Conservation (phyloP, 345 rosid genomes). For the Acer campestre region DNA sequence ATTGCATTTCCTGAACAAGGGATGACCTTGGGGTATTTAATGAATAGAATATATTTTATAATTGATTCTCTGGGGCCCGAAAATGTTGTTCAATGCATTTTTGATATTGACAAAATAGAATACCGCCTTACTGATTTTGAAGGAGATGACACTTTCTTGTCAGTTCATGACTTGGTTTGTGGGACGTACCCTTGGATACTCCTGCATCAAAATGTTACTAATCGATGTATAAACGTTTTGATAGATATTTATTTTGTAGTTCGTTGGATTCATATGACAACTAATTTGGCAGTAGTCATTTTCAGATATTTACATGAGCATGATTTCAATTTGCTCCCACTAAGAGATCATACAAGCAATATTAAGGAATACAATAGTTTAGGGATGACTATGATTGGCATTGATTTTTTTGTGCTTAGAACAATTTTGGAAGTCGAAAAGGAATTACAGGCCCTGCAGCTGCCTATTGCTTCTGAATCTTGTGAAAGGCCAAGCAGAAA, state of each 20-base stretch:
- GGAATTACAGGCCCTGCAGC: not conserved
- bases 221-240: not conserved
- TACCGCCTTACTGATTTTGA: not conserved
- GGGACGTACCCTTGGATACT: not conserved
- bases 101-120: not conserved
- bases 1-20: not conserved
- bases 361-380: conserved; percentile 1
- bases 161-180: no score
- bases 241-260: not conserved
- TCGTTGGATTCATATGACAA: not conserved
- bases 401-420: not conserved
- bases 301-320: not conserved
- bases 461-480: not conserved
- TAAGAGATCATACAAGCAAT: not conserved
- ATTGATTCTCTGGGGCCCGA: not conserved
- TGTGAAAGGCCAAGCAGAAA: not conserved
- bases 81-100: conserved; percentile 17
- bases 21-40: not conserved
- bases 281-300: conserved; percentile 3
- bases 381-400: conserved; percentile 1
- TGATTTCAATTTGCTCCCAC: not conserved
- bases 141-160: not conserved
- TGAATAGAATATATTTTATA: not conserved
- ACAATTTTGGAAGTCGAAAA: conserved; percentile 8
- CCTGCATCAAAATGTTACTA: no score